Evolutionary conservation across 148 eudicot genomes (phyloP).

Genomic region (Amaranthus hypochondriacus): DNA sequence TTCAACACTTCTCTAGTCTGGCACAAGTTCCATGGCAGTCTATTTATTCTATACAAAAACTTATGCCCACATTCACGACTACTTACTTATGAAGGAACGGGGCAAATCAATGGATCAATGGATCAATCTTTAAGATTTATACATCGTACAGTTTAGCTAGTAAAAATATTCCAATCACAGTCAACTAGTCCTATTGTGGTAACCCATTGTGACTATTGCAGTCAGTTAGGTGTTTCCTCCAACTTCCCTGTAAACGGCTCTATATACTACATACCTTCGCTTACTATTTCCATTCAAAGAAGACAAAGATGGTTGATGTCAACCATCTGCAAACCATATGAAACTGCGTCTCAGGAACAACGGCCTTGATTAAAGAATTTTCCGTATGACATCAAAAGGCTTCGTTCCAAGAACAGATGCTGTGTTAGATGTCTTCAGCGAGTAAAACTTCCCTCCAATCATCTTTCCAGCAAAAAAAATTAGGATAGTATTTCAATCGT

Average conservation of each 20-base stretch:
- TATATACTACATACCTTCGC: conserved; percentile 3
- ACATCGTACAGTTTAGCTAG: neutral
- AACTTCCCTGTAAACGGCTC: conserved; percentile 12
- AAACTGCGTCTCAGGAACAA: neutral
- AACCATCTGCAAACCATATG: neutral
- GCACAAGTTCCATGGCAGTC: conserved; percentile 13
- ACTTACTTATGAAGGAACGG: neutral
- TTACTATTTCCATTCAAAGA: neutral
- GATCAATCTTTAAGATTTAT: neutral
- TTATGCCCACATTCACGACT: neutral
- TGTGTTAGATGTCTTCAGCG: neutral
- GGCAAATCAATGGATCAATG: too few species aligned
- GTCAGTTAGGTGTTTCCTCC: neutral
- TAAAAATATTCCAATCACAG: neutral
- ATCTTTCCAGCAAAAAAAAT: conserved; percentile 1
- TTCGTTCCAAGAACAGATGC: neutral
- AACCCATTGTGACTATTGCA: neutral
- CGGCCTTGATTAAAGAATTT: neutral
- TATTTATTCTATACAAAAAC: conserved; percentile 27
- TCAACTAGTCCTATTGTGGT: neutral
- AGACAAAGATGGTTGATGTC: conserved; percentile 6
- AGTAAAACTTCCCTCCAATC: conserved; percentile 10
- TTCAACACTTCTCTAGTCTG: conserved; percentile 1
- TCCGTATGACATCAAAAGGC: neutral
- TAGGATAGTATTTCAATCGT: neutral